Evolutionary conservation across 2,329 filamentous ascomycete species (phyloP).

Genomic region (Fusarium ramigenum): DNA sequence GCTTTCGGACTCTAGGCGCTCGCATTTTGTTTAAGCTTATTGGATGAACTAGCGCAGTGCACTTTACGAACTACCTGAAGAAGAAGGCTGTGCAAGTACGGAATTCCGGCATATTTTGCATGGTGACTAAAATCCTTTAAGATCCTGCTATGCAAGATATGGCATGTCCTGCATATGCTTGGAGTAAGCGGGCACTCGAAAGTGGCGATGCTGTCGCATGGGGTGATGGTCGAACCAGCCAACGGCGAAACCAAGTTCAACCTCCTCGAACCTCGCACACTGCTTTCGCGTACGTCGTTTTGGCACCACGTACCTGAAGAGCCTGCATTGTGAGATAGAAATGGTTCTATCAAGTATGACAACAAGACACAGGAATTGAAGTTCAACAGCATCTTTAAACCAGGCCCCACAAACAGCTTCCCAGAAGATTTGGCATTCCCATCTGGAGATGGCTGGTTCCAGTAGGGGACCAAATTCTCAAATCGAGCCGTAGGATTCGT

Average conservation of each 20-base stretch:
- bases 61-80: not conserved
- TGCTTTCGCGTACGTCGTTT: accelerated
- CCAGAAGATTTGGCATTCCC: too few relatives aligned
- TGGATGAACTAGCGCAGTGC: not conserved
- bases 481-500: not conserved
- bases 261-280: accelerated
- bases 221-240: accelerated
- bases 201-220: not conserved
- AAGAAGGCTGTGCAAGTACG: not conserved
- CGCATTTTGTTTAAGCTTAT: not conserved
- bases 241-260: not conserved
- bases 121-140: not conserved
- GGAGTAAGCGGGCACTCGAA: not conserved
- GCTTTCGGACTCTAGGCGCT: not conserved
- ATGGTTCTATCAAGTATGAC: not conserved
- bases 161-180: accelerated
- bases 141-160: not conserved
- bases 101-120: not conserved
- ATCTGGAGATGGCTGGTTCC: too few relatives aligned
- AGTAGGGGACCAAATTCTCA: not conserved
- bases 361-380: not conserved
- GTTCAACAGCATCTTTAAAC: not conserved
- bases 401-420: too few relatives aligned
- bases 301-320: accelerated
- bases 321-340: not conserved